phyloP scores from a whole-genome alignment of 2,329 filamentous ascomycete genomes.

The Trichophyton benhamiae region DNA sequence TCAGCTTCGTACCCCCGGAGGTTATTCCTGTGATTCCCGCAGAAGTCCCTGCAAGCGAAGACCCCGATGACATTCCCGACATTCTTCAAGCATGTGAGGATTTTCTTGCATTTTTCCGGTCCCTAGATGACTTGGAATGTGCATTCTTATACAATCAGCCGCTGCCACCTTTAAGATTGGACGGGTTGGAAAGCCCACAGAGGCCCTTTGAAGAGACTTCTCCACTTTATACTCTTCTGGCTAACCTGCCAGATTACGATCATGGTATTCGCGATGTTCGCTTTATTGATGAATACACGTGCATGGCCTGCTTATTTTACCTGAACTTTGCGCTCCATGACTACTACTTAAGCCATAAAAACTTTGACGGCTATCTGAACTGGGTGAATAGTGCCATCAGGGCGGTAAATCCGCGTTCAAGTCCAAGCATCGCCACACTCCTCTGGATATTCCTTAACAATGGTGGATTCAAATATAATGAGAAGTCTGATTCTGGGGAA shows the following conservation, averaged over 20 bases:
- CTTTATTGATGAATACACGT: slow-evolving; percentile 24
- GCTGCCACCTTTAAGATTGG: slow-evolving; percentile 1
- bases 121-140: slow-evolving; percentile 18
- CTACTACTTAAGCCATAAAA: slow-evolving; percentile 17
- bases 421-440: slow-evolving; percentile 21
- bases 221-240: slow-evolving; percentile 20
- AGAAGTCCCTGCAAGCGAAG: slow-evolving; percentile 10
- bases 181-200: not conserved
- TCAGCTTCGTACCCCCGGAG: slow-evolving; percentile 18
- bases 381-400: slow-evolving; percentile 20
- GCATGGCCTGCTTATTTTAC: slow-evolving; percentile 23
- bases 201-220: slow-evolving; percentile 17
- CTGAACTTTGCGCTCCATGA: slow-evolving; percentile 21
- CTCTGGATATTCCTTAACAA: slow-evolving; percentile 23
- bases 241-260: slow-evolving; percentile 22
- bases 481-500: slow-evolving; percentile 18
- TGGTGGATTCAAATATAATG: slow-evolving; percentile 18
- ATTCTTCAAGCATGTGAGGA: slow-evolving; percentile 21
- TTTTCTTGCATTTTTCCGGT: slow-evolving; percentile 22
- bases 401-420: slow-evolving; percentile 16
- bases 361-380: slow-evolving; percentile 20
- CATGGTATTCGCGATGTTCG: slow-evolving; percentile 23
- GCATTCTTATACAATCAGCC: slow-evolving; percentile 14
- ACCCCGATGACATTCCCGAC: slow-evolving; percentile 15
- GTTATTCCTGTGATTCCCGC: slow-evolving; percentile 12